phyloP scores from a whole-genome alignment of 768 basidiomycete species.

The Suillus ampliporus region DNA sequence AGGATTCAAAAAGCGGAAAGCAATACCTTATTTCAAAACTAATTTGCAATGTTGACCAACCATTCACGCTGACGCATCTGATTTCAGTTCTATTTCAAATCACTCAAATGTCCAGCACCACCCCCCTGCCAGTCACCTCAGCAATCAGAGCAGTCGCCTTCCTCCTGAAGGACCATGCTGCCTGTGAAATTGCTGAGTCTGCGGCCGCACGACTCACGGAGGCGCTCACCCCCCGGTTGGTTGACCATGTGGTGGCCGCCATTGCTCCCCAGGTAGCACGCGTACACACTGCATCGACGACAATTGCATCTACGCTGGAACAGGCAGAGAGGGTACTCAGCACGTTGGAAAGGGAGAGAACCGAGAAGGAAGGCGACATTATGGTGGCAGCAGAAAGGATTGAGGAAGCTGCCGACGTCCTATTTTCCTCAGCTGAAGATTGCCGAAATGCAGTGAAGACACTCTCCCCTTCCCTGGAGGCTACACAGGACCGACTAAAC shows the following conservation, averaged over 20 bases:
- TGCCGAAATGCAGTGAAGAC: neutral
- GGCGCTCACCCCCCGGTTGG: no score
- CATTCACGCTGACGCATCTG: neutral
- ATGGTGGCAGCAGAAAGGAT: neutral
- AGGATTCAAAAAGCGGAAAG: no score
- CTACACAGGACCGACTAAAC: neutral
- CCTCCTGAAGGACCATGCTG: neutral
- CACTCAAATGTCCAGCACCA: neutral
- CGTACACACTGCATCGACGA: neutral
- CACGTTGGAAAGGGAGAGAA: neutral
- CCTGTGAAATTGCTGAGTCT: neutral
- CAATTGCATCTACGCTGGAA: neutral
- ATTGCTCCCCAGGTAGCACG: neutral
- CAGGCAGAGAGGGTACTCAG: neutral
- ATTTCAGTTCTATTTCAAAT: conserved; percentile 1
- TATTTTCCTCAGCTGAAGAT: neutral
- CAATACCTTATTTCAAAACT: no score
- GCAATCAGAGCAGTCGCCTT: conserved; percentile 7
- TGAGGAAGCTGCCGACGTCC: neutral
- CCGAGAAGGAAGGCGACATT: no score
- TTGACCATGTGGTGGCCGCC: neutral
- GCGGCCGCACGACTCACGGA: neutral
- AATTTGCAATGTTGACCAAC: neutral
- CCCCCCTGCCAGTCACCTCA: neutral
- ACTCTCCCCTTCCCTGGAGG: neutral